Evolutionary conservation across 2,329 filamentous ascomycete species (phyloP).

Genomic region (Cladophialophora carrionii): DNA sequence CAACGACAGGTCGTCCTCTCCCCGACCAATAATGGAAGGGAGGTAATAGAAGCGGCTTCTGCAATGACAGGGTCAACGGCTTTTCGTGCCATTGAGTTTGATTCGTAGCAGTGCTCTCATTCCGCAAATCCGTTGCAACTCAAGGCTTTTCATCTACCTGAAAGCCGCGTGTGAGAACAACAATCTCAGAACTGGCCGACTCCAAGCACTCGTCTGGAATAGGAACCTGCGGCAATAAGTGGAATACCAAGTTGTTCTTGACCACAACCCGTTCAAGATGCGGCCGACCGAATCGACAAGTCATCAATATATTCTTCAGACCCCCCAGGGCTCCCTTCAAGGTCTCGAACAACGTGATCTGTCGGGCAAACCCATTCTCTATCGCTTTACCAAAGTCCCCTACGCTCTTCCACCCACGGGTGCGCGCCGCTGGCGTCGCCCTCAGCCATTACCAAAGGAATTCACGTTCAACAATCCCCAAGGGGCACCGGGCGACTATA

Average conservation of each 20-base stretch:
- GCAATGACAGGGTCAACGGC: neutral
- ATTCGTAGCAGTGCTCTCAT: neutral
- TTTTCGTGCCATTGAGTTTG: slow-evolving; percentile 6
- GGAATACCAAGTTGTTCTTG: neutral
- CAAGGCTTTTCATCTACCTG: neutral
- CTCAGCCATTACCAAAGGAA: slow-evolving; percentile 41
- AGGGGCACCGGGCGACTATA: slow-evolving; percentile 45
- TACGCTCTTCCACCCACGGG: slow-evolving; percentile 49
- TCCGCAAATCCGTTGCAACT: neutral
- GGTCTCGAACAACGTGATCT: slow-evolving; percentile 33
- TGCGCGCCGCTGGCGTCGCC: slow-evolving; percentile 47
- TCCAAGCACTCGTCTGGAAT: neutral
- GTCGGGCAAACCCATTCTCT: slow-evolving; percentile 35
- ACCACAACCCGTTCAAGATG: slow-evolving; percentile 22
- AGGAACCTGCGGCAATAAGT: neutral
- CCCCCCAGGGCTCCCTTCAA: slow-evolving; percentile 31
- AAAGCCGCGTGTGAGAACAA: neutral
- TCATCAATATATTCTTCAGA: slow-evolving; percentile 34
- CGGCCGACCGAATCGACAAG: slow-evolving; percentile 33
- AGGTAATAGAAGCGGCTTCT: neutral
- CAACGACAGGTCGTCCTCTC: slow-evolving; percentile 9
- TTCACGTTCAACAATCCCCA: slow-evolving; percentile 41
- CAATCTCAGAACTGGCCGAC: neutral
- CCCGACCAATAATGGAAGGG: neutral
- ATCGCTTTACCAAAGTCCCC: slow-evolving; percentile 44